These are phyloP conservation scores for Lepiota venenata DNA, from an alignment of 768 basidiomycete species.

Conservation along the genomic window DNA sequence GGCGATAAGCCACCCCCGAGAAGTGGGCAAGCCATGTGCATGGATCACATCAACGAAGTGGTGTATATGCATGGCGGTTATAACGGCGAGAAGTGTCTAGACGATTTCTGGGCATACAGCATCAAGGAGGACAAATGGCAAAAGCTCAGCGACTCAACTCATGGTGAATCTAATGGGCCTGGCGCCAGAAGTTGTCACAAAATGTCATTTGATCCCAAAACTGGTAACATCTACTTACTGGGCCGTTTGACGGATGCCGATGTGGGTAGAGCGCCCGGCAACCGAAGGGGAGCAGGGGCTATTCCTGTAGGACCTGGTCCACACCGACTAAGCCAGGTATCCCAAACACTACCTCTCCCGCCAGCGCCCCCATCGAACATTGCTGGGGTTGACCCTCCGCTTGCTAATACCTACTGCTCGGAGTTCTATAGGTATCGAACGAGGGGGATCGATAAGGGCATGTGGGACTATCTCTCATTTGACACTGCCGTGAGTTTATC, in stretches of 20 bases:
- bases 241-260: slow-evolving; percentile 64
- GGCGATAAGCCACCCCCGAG: slow-evolving; percentile 64
- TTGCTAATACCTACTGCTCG: slow-evolving; percentile 40
- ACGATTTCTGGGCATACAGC: slow-evolving; percentile 78
- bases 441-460: slow-evolving; percentile 53
- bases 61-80: slow-evolving; percentile 82
- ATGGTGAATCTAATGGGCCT: slow-evolving; percentile 60
- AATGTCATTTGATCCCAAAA: slow-evolving; percentile 75
- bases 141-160: slow-evolving; percentile 52
- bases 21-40: slow-evolving; percentile 82
- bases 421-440: slow-evolving; percentile 81
- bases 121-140: slow-evolving; percentile 60
- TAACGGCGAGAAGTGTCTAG: slow-evolving; percentile 67
- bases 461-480: slow-evolving; percentile 68
- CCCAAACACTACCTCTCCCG: neutral
- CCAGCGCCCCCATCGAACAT: slow-evolving; percentile 3
- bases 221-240: slow-evolving; percentile 69
- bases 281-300: neutral
- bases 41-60: slow-evolving; percentile 56
- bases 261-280: slow-evolving; percentile 14
- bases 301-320: too few species aligned
- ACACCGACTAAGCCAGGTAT: too few species aligned
- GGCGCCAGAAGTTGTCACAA: slow-evolving; percentile 75
- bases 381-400: neutral
- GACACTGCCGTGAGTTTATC: slow-evolving; percentile 57